phyloP scores from a whole-genome alignment of 495 filamentous ascomycete genomes.

The Durotheca rogersii region DNA sequence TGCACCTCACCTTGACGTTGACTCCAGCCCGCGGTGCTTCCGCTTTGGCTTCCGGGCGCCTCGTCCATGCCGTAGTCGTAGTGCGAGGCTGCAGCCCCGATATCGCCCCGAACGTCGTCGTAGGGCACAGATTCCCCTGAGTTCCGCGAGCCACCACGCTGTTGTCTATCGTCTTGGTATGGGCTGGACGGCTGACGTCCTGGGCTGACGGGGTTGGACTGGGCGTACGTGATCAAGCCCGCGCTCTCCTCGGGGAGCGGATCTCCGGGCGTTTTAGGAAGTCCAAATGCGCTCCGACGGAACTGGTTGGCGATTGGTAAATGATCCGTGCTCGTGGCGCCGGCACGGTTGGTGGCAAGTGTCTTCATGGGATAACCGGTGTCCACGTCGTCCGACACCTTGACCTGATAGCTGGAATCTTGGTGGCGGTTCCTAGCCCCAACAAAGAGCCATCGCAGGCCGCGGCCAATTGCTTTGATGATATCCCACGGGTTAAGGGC shows the following conservation, averaged over 20 bases:
- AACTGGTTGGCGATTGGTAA: constrained; percentile 48
- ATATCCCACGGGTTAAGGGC: constrained; percentile 86
- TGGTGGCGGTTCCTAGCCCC: constrained; percentile 58
- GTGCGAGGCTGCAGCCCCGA: constrained; percentile 28
- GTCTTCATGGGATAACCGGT: constrained; percentile 36
- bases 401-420: constrained; percentile 47
- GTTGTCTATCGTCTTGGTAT: constrained; percentile 22
- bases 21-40: constrained; percentile 22
- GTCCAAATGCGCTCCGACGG: constrained; percentile 41
- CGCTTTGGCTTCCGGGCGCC: constrained; percentile 12
- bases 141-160: too few species aligned
- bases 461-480: constrained; percentile 72
- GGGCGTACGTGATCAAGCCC: constrained; percentile 49
- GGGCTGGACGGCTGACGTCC: constrained; percentile 18
- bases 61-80: constrained; percentile 23
- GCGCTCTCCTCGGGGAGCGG: constrained; percentile 44
- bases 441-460: constrained; percentile 78
- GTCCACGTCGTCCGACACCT: constrained; percentile 31
- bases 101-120: constrained; percentile 30
- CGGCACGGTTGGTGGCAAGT: constrained; percentile 19
- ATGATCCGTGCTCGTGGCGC: constrained; percentile 37
- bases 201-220: constrained; percentile 42
- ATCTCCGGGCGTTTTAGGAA: constrained; percentile 16
- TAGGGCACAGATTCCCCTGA: too few species aligned
- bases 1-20: constrained; percentile 9